Base-by-base conservation (phyloP, 768 basidiomycete genomes). In the Antrodiella citrinella region DNA sequence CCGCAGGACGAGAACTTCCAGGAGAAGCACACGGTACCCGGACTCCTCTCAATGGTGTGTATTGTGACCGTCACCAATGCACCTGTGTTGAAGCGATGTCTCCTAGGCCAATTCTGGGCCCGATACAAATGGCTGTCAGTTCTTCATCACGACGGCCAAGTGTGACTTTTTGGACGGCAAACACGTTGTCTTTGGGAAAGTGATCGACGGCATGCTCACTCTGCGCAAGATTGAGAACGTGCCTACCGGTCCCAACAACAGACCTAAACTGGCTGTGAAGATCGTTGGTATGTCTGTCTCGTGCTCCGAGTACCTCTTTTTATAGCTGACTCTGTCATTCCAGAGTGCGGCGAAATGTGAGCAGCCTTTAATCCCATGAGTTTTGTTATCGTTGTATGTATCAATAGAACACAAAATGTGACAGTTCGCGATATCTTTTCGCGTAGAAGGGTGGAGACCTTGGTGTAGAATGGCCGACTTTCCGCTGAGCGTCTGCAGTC, bases 201-300 rank as follows among this genome's bases (percentile, higher is more conserved):
- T 95, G 26, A 79, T 90, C 54, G 91, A 96, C 51, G 91, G 91
- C 21, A 90, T 98, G 86, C 79, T 99, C 52, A 95, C 92, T 3
- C 73, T 99, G 46, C 77, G 95, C 56, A 98, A 97, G 66, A 90
- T 99, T 50, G 96, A 99, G 70, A 91, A 93, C 56, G 91, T 97
- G 0, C 80, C 93, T 7, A 97, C 92, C 0, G 91, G 91, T 1
- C 78, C 81, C 3, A 95, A 93, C 65, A 94, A 91, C 61, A 70
- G 91, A 47, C 92, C 93, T 0, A 96, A 96, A 63, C 66, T 96
- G 21, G 77, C 78, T 2, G 91, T 93, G 10, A 93, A 91, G 67
- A 88, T 96, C 48, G 82, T 81, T 10, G 92, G 92, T 89, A 54
- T 49, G 78, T 68, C n/a, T n/a, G n/a, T n/a, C 35, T 39, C 9